A percentile compares a stretch with the other conserved stretches of the same genome.
Conservation (phyloP, 2,329 filamentous ascomycete genomes). For the Penicillium griseofulvum region DNA sequence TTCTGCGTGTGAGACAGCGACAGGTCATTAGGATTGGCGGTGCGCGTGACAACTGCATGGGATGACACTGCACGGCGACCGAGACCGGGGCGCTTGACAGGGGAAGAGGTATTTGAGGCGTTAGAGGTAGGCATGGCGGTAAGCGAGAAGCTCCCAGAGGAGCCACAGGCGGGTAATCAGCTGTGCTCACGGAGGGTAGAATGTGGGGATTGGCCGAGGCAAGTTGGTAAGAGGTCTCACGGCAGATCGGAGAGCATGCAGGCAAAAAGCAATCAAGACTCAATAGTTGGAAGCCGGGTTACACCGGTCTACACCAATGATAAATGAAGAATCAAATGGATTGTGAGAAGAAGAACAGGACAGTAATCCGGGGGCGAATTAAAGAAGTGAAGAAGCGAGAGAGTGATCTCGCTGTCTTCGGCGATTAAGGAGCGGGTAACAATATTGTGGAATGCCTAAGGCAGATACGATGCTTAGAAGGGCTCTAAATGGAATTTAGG, state of each 20-base stretch:
- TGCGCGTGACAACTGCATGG: slow-evolving; percentile 39
- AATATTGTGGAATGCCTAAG: slow-evolving; percentile 4
- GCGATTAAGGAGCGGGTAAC: slow-evolving; percentile 15
- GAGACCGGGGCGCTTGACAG: slow-evolving; percentile 41
- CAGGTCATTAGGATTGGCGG: slow-evolving; percentile 31
- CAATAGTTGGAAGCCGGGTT: slow-evolving; percentile 15
- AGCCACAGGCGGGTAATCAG: slow-evolving; percentile 21
- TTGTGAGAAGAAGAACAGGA: not conserved
- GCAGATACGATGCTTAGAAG: not conserved
- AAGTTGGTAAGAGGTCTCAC: slow-evolving; percentile 21
- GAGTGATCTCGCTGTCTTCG: slow-evolving; percentile 18
- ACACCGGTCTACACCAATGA: not conserved
- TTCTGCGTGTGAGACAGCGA: slow-evolving; percentile 34
- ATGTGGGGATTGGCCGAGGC: slow-evolving; percentile 27
- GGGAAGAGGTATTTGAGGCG: slow-evolving; percentile 33
- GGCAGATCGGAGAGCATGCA: slow-evolving; percentile 23
- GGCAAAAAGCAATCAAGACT: slow-evolving; percentile 23
- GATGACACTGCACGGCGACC: slow-evolving; percentile 42
- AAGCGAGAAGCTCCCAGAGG: slow-evolving; percentile 14
- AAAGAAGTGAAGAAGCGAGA: slow-evolving; percentile 9
- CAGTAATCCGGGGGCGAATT: slow-evolving; percentile 1
- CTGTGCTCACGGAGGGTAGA: slow-evolving; percentile 21
- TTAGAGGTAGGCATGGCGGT: slow-evolving; percentile 24
- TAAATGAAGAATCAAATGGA: not conserved
- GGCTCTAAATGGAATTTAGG: not conserved